Base-by-base conservation (phyloP, 2,329 filamentous ascomycete species). In the Pseudogymnoascus sp. region DNA sequence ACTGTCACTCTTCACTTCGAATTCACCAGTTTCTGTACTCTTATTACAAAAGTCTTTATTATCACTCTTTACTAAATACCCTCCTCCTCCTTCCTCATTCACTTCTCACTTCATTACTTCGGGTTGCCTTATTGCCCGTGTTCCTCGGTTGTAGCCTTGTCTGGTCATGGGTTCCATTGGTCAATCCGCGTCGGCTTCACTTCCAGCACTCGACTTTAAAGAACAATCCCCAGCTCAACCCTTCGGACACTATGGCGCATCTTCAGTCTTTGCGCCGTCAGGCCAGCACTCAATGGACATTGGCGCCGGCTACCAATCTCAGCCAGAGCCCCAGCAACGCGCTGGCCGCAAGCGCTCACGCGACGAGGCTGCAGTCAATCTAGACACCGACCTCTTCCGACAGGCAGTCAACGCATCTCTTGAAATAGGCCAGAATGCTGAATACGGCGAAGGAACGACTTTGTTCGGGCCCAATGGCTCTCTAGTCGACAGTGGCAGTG, bases 291-390 rank as follows among this genome's bases (percentile, higher is more conserved):
- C 48, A 55, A 55, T 55, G 29, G 29, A 55, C 15, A 5, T 21
- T 33, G 9, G 48, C n/a, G 10, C 48, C 29, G 48, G 48, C 8
- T 55, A 33, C 67, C 67, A 5, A 61, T 66, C 29, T 60, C 61
- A 21, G 61, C 64, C 10, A 63, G 64, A n/a, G 66, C 68, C 29
- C 41, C 61, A 35, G 70, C 71, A 42, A 72, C 74, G 48, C n/a
- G 83, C 84, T 68, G 87, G 89, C 67, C 86, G 88, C 72, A 92
- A 92, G 77, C 86, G 89, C 68, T 90, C 88, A 65, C 83, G 89
- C 71, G 87, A 90, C 70, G 89, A 92, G 74, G 87, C 89, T 62
- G 80, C 81, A 27, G 77, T 81, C 66, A 89, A 90, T 68, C 84
- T 90, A 71, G 75, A 86, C 70, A 81, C 82, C 73, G 70, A 68